Percentiles rank a stretch among this genome's conserved stretches.
Evolutionary conservation across 2,329 filamentous ascomycete species (phyloP).

Genomic region (Pseudohalonectria lignicola): DNA sequence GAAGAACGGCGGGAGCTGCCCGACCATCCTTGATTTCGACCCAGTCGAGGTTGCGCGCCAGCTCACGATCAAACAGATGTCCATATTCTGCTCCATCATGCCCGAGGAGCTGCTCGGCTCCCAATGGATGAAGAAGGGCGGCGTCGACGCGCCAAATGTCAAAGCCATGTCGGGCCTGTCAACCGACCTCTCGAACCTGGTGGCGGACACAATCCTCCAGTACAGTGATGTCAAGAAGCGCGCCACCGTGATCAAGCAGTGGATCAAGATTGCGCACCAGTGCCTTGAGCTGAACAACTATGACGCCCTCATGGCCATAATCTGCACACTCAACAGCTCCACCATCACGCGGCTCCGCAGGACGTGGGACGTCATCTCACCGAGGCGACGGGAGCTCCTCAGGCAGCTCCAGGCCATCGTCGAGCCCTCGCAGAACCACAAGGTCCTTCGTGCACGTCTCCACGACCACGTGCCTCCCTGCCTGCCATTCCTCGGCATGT

Average conservation of each 20-base stretch:
- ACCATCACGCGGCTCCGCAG: conserved; percentile 79
- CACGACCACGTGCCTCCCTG: conserved; percentile 84
- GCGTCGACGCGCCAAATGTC: conserved; percentile 73
- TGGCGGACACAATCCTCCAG: conserved; percentile 84
- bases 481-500: conserved; percentile 90
- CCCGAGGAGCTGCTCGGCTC: conserved; percentile 85
- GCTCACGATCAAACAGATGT: conserved; percentile 83
- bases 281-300: conserved; percentile 91
- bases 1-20: conserved; percentile 54
- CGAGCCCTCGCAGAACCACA: conserved; percentile 85
- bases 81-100: conserved; percentile 81
- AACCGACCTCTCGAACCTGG: conserved; percentile 84
- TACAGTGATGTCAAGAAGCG: conserved; percentile 88
- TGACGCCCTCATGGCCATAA: conserved; percentile 92
- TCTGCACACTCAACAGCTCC: conserved; percentile 86
- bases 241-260: conserved; percentile 85
- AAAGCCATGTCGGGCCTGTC: conserved; percentile 89
- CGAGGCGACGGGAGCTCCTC: conserved; percentile 71
- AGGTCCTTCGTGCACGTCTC: conserved; percentile 70
- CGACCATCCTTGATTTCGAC: conserved; percentile 82
- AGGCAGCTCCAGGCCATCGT: conserved; percentile 74
- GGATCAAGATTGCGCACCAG: conserved; percentile 87
- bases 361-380: conserved; percentile 84
- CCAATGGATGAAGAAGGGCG: conserved; percentile 87
- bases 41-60: conserved; percentile 85